These are phyloP conservation scores for Cercospora beticola DNA, from an alignment of 2,329 filamentous ascomycete genomes.

Conservation along the genomic window DNA sequence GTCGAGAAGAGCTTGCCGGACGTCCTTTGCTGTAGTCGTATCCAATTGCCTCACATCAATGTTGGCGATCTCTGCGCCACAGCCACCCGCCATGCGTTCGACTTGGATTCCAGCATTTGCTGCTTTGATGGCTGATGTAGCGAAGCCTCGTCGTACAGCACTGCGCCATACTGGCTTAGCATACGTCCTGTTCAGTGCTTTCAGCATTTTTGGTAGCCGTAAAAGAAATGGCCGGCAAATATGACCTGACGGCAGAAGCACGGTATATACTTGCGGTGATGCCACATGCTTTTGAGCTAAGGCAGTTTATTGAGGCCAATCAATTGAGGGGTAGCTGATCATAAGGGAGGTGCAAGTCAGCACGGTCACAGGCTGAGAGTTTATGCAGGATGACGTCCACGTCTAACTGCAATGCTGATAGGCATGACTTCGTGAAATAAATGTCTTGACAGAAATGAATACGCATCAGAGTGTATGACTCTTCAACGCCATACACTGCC, in stretches of 20 bases:
- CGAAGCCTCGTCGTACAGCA: background rate
- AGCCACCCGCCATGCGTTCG: slow-evolving; percentile 38
- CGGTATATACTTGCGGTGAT: background rate
- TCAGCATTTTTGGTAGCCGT: background rate
- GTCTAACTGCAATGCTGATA: background rate
- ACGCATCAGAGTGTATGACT: background rate
- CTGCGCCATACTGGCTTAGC: background rate
- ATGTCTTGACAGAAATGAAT: background rate
- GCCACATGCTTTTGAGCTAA: background rate
- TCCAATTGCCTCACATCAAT: slow-evolving; percentile 68
- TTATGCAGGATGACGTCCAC: background rate
- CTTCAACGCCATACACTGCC: background rate
- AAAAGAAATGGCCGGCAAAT: background rate
- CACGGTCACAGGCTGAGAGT: background rate
- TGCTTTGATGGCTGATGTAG: background rate
- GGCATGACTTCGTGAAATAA: background rate
- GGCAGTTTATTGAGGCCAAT: background rate
- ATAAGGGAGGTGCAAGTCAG: background rate
- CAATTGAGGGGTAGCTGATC: background rate
- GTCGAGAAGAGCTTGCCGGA: slow-evolving; percentile 70
- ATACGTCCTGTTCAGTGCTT: background rate
- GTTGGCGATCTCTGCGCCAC: slow-evolving; percentile 68
- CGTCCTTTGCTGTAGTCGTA: slow-evolving; percentile 67
- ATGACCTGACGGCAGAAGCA: background rate
- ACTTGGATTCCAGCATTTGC: slow-evolving; percentile 8